phyloP scores from a whole-genome alignment of 225 moss, liverwort and hornwort species.

The Lunularia cruciata region DNA sequence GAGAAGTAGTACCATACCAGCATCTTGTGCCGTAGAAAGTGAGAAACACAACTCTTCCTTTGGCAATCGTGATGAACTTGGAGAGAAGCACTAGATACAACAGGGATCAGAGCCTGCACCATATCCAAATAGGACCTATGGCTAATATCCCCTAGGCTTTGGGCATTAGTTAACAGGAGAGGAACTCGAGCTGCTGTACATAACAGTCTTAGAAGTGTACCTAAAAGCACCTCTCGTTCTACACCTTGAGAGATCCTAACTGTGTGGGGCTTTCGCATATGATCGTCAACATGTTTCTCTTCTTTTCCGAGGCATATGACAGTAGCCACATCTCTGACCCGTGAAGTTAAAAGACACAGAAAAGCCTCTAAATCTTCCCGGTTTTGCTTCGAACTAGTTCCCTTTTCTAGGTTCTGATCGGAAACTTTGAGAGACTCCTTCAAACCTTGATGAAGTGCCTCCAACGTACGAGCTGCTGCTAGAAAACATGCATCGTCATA shows the following conservation, averaged over 20 bases:
- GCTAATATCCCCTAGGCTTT: neutral
- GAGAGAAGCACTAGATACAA: constrained; percentile 31
- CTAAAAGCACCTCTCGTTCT: constrained; percentile 27
- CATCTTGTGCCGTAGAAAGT: constrained; percentile 62
- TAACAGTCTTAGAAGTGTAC: constrained; percentile 32
- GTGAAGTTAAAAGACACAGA: constrained; percentile 13
- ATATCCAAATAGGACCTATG: constrained; percentile 13
- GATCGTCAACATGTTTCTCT: neutral
- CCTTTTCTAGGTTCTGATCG: neutral
- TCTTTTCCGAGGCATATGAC: constrained; percentile 6
- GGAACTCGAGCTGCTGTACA: constrained; percentile 24
- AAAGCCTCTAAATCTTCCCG: constrained; percentile 23
- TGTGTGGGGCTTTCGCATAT: neutral
- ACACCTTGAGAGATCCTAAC: neutral
- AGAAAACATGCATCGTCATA: neutral
- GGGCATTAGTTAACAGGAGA: neutral
- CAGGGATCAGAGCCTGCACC: constrained; percentile 25
- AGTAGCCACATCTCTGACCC: constrained; percentile 6
- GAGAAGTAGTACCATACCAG: constrained; percentile 40
- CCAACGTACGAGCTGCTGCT: constrained; percentile 24
- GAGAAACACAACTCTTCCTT: constrained; percentile 38
- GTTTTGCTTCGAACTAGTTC: neutral
- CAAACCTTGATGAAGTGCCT: constrained; percentile 28
- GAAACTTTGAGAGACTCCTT: constrained; percentile 24
- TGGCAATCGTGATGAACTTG: constrained; percentile 36